Base-by-base conservation (phyloP, 192 early-diverging fungal genomes). In the Coemansia sp. region DNA sequence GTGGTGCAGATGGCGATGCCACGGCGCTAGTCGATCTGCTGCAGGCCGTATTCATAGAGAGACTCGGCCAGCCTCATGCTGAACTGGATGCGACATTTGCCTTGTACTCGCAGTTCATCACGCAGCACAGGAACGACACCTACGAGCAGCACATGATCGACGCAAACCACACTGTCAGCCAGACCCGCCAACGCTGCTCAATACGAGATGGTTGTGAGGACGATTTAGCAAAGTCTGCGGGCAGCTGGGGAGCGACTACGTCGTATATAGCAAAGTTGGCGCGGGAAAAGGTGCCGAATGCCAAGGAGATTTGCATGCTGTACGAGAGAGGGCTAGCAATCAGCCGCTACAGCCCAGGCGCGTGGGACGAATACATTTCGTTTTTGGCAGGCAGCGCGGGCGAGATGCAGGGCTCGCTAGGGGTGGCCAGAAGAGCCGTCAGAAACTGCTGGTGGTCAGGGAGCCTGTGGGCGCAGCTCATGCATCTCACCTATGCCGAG, bases 381-480 rank as follows among this genome's bases (percentile, higher is more conserved):
- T 66, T 45, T 61, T 34, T 64, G 21, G 63, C 33, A 4, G 45
- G 68, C 8, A 31, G 38, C 14, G 18, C 34, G 3, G 64, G 57
- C 8, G 61, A 65, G 42, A 14, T 8, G 16, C 36, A 37, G 13
- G 53, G 28, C 9, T 68, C 64, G 3, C 35, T 70, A 34, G 18
- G 11, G n/a, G 28, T 65, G n/a, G 61, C 68, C 2, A 38, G 45
- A 6, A 61, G 72, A 12, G 77, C 68, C 0, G 23, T 70, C 33
- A 61, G 72, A 10, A 70, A 67, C 59, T 79, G 77, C 20, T 72
- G 72, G 23, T 79, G 77, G 77, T 79, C 77, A 34, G 77, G 77
- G 6, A 67, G 57, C 52, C 56, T 73, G 37, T 79, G 77, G 77
- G 77, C 72, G n/a, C 77, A 79, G 47, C 37, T 59, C 0, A 18